A percentile compares a stretch with the other conserved stretches of the same genome.
phyloP scores from a whole-genome alignment of 257 asterid species.

The Penstemon eatonii region DNA sequence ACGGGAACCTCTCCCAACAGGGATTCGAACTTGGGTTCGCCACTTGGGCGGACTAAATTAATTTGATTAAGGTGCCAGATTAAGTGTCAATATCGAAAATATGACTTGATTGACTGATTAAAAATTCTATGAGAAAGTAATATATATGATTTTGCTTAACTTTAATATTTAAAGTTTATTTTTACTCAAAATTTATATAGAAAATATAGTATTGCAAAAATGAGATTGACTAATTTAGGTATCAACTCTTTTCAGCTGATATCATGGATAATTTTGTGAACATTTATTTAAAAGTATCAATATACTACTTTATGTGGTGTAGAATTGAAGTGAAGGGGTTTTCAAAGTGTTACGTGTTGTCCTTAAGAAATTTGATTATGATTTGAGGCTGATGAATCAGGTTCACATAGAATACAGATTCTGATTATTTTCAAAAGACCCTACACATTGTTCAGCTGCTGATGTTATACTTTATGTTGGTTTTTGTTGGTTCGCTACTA shows the following conservation, averaged over 20 bases:
- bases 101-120: neutral
- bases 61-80: too few species aligned
- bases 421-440: constrained; percentile 7
- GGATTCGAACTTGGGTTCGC: too few species aligned
- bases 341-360: neutral
- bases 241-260: too few species aligned
- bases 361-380: constrained; percentile 4
- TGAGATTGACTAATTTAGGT: too few species aligned
- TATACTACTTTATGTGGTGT: neutral
- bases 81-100: too few species aligned
- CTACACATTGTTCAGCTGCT: neutral
- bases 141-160: neutral
- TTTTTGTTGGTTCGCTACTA: neutral
- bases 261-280: too few species aligned
- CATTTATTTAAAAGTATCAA: too few species aligned
- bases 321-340: constrained; percentile 17
- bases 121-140: neutral
- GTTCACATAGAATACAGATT: neutral
- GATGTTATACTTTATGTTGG: constrained; percentile 4
- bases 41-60: too few species aligned
- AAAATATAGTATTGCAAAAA: neutral
- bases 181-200: neutral
- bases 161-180: neutral
- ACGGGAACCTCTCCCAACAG: too few species aligned
- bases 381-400: neutral